These are phyloP conservation scores for Gaultheria prostrata DNA, from an alignment of 148 eudicot genomes.

Conservation along the genomic window DNA sequence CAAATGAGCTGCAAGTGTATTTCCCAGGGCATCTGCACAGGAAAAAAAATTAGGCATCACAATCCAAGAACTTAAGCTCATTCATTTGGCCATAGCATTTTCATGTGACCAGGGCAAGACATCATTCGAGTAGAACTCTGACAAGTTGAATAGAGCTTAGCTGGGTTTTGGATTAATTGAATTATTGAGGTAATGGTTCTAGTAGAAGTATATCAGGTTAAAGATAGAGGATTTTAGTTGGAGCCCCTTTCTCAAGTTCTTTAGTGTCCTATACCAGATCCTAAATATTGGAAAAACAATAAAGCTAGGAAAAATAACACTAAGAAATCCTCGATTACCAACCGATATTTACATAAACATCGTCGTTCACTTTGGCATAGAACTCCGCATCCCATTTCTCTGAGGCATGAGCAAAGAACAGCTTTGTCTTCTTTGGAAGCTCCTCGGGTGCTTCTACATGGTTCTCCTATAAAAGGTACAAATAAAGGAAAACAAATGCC, in stretches of 20 bases:
- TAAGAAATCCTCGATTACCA: slow-evolving; percentile 4
- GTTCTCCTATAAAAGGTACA: slow-evolving; percentile 47
- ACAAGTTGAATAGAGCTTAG: background rate
- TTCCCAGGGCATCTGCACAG: slow-evolving; percentile 69
- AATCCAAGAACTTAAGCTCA: background rate
- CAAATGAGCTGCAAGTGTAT: slow-evolving; percentile 58
- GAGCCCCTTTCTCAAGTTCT: background rate
- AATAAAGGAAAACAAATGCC: background rate
- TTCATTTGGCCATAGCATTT: background rate
- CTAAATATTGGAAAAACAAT: background rate
- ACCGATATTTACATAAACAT: slow-evolving; percentile 83
- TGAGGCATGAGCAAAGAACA: slow-evolving; percentile 79
- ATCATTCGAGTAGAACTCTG: background rate
- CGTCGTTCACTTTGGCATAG: slow-evolving; percentile 80
- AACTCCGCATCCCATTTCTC: slow-evolving; percentile 76
- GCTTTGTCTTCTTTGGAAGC: slow-evolving; percentile 66
- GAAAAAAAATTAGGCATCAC: background rate
- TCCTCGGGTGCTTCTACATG: slow-evolving; percentile 74
- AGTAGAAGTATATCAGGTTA: background rate
- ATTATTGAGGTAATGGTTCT: slow-evolving; percentile 5
- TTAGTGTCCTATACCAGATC: background rate
- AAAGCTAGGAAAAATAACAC: background rate
- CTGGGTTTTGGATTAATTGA: slow-evolving; percentile 2
- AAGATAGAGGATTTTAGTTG: background rate
- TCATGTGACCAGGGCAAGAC: background rate